Percentiles rank a stretch among this genome's conserved stretches.
These are phyloP conservation scores for Thymus mandschuricus DNA, from an alignment of 257 asterid genomes.

Conservation along the genomic window DNA sequence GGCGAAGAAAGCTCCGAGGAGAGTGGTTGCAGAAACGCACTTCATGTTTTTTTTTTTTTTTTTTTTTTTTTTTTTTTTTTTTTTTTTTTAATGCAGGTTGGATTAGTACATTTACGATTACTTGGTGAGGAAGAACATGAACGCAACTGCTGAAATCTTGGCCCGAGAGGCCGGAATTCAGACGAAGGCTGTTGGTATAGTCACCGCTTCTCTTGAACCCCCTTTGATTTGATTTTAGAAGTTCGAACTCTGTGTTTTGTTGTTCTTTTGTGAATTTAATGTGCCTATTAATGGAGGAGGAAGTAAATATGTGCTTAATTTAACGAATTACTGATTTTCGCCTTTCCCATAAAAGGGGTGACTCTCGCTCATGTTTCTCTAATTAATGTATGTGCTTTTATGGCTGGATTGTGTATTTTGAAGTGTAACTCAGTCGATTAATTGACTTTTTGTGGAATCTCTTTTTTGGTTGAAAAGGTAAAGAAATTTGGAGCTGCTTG, in stretches of 20 bases:
- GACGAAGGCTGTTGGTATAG: slow-evolving; percentile 35
- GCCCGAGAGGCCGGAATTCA: slow-evolving; percentile 38
- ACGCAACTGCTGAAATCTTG: slow-evolving; percentile 35
- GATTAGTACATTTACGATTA: too few species aligned
- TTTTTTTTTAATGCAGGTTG: slow-evolving; percentile 31
- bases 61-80: too few species aligned
- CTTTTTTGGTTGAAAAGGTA: too few species aligned
- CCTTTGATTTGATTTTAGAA: background rate
- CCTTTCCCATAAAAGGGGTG: too few species aligned
- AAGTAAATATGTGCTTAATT: too few species aligned
- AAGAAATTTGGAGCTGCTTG: too few species aligned
- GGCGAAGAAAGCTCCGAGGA: too few species aligned
- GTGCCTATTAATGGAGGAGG: too few species aligned
- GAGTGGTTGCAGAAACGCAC: too few species aligned
- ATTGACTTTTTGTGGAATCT: background rate
- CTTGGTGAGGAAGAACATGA: slow-evolving; percentile 33
- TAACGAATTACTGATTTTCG: too few species aligned
- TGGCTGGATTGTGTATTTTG: background rate
- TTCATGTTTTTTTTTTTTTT: too few species aligned
- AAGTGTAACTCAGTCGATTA: slow-evolving; percentile 6
- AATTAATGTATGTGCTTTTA: background rate
- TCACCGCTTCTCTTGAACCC: background rate
- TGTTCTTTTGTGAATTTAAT: background rate
- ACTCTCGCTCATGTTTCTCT: background rate
- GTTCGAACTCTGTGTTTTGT: background rate